Conservation (phyloP, 345 rosid species). For the Eucalyptus marginata region DNA sequence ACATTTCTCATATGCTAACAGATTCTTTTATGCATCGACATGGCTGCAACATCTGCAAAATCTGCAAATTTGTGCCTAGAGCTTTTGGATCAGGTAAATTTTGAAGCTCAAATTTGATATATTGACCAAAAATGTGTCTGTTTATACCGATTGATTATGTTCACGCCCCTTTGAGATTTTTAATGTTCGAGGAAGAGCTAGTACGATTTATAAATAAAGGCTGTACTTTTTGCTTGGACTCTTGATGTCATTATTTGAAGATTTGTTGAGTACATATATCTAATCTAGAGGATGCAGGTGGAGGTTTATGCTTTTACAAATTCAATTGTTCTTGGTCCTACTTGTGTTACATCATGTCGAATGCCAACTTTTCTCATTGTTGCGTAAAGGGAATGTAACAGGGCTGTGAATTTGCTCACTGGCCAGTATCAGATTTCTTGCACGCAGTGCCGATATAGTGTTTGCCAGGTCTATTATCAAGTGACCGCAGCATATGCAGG, state of each 20-base stretch:
- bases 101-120: not conserved
- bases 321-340: not conserved
- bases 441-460: not conserved
- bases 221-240: not conserved
- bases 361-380: not conserved
- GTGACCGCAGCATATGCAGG: not conserved
- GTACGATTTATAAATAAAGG: not conserved
- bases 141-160: not conserved
- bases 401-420: not conserved
- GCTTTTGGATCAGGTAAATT: slow-evolving; percentile 74
- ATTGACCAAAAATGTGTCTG: not conserved
- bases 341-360: not conserved
- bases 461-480: not conserved
- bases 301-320: not conserved
- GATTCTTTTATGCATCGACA: slow-evolving; percentile 90
- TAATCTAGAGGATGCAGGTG: not conserved
- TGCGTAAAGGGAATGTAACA: not conserved
- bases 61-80: slow-evolving; percentile 61
- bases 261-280: not conserved
- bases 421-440: not conserved
- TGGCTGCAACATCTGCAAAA: slow-evolving; percentile 85
- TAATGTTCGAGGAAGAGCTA: not conserved
- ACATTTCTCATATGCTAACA: slow-evolving; percentile 26
- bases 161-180: not conserved
- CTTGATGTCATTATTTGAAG: not conserved